phyloP scores from a whole-genome alignment of 257 asterid genomes.

The Penstemon eatonii region DNA sequence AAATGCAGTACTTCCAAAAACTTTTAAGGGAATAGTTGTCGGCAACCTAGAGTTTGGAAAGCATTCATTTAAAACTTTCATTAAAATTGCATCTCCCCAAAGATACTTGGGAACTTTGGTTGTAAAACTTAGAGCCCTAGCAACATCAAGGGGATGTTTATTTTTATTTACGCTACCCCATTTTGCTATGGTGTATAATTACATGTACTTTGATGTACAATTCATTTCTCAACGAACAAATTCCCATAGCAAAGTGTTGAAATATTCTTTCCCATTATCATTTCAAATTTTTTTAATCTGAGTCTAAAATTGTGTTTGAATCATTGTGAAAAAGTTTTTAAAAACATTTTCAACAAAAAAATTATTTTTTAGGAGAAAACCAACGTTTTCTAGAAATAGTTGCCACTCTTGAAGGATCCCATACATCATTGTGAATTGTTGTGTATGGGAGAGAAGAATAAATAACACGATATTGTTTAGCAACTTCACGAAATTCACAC shows the following conservation, averaged over 20 bases:
- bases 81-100: neutral
- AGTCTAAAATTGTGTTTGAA: neutral
- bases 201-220: constrained; percentile 3
- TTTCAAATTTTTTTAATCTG: neutral
- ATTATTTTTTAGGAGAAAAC: constrained; percentile 7
- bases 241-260: neutral
- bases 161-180: neutral
- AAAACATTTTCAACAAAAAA: neutral
- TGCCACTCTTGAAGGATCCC: neutral
- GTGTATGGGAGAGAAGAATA: neutral
- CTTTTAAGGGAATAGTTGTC: neutral
- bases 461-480: neutral
- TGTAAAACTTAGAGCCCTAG: constrained; percentile 11
- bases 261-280: constrained; percentile 18
- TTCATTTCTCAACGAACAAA: neutral
- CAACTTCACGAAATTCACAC: constrained; percentile 13
- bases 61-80: neutral
- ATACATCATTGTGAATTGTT: constrained; percentile 11
- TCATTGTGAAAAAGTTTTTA: neutral
- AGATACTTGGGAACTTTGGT: neutral
- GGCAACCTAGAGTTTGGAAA: neutral
- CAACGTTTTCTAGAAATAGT: neutral
- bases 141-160: neutral
- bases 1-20: neutral
- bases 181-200: neutral